Base-by-base conservation (phyloP, 306 rosid species). In the Mimosa pudica region DNA sequence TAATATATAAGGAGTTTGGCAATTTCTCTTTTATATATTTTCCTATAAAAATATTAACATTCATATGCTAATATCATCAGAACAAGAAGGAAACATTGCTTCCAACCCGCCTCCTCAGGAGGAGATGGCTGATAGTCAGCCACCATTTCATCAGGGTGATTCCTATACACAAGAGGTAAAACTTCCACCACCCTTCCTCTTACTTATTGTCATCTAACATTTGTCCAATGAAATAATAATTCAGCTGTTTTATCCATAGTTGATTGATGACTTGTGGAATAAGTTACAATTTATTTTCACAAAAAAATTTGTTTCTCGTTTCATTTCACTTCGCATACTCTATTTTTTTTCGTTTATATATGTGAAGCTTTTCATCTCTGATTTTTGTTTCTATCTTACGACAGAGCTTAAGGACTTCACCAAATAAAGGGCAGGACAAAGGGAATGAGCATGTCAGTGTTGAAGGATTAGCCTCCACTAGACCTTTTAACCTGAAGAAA, bases 341-440 rank as follows among this genome's bases (percentile, higher is more conserved):
- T 38, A 0, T 38, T 38, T 38, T 38, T 1, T 38, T 38, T 5
- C 42, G 4, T 38, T 38, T 38, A 1, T 38, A 38, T 38, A 2
- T 38, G 51, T 47, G 9, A 47, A 47, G 51, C 51, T 11, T 47
- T 47, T 10, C 51, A 47, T 47, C 4, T 47, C 52, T 10, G 52
- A 10, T 47, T 12, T 10, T 12, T 47, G 52, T 47, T 10, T 49
- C n/a, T 49, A 54, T 70, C 42, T 68, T 73, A 52, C 38, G 88
- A 90, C 87, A 92, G 98, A 89, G 87, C 78, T 58, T 86, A 38
- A 86, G 91, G 79, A 67, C 45, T 78, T 30, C 87, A 13, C 77
- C 76, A 45, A 82, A 75, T 14, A 84, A 85, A 86, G 82, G 94
- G 82, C 87, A 81, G 61, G 1, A 52, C 79, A 70, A 77, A 44